phyloP scores from a whole-genome alignment of 345 rosid genomes.

The Dovyalis caffra region DNA sequence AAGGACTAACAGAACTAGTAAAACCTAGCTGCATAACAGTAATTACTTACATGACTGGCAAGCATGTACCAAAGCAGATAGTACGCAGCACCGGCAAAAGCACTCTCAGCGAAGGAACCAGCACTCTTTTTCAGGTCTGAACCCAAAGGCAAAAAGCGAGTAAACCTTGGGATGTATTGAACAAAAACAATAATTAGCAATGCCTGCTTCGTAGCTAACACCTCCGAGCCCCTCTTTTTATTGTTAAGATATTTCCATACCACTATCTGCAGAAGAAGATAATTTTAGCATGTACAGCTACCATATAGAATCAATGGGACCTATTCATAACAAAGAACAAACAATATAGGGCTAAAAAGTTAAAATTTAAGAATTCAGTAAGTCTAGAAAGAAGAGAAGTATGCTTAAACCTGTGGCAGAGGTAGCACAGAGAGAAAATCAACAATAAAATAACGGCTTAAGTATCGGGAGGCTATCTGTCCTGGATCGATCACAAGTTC shows the following conservation, averaged over 20 bases:
- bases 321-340: background rate
- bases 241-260: slow-evolving; percentile 63
- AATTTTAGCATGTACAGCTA: background rate
- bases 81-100: slow-evolving; percentile 82
- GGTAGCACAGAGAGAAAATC: slow-evolving; percentile 78
- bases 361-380: background rate
- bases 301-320: background rate
- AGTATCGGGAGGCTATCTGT: slow-evolving; percentile 64
- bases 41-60: slow-evolving; percentile 76
- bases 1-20: background rate
- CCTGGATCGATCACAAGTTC: slow-evolving; percentile 89
- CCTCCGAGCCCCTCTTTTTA: slow-evolving; percentile 55
- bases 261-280: slow-evolving; percentile 44
- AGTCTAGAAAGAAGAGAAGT: background rate
- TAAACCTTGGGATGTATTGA: slow-evolving; percentile 78
- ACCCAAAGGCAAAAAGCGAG: slow-evolving; percentile 65
- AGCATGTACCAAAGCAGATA: slow-evolving; percentile 89
- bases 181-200: slow-evolving; percentile 52
- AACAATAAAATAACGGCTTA: slow-evolving; percentile 62
- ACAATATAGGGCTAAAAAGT: background rate
- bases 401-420: slow-evolving; percentile 65
- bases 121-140: slow-evolving; percentile 84
- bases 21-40: background rate
- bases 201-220: slow-evolving; percentile 55
- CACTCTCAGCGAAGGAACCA: slow-evolving; percentile 82